These are phyloP conservation scores for Pseudogymnoascus sp. DNA, from an alignment of 2,329 filamentous ascomycete genomes.

Conservation along the genomic window DNA sequence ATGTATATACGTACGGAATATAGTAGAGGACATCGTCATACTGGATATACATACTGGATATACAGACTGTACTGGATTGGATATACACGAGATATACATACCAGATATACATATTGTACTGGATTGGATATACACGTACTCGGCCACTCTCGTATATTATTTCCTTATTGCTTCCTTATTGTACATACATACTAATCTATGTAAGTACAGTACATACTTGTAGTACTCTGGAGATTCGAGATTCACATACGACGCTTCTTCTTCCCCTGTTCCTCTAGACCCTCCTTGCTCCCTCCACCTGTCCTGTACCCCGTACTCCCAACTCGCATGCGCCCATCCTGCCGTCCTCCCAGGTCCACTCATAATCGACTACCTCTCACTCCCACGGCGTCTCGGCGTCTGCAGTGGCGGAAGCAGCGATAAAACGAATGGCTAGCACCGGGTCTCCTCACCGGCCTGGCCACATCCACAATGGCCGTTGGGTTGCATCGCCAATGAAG, in stretches of 20 bases:
- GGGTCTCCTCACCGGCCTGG: background rate
- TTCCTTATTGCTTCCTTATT: background rate
- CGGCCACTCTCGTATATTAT: background rate
- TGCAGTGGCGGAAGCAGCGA: background rate
- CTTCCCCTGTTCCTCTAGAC: background rate
- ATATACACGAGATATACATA: background rate
- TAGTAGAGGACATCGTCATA: background rate
- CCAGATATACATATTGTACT: too few relatives aligned
- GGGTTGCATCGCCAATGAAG: background rate
- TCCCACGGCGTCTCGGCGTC: background rate
- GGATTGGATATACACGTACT: background rate
- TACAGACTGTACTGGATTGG: too few relatives aligned
- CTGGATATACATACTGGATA: too few relatives aligned
- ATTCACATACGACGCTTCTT: background rate
- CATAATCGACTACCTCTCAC: background rate
- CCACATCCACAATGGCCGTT: background rate
- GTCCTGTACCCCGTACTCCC: background rate
- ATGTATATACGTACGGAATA: background rate
- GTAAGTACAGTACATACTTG: background rate
- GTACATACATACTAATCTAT: background rate
- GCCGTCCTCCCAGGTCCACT: background rate
- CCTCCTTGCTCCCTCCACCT: background rate
- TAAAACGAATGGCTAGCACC: background rate
- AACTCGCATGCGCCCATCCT: background rate
- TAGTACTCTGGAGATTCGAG: background rate